Evolutionary conservation across 2,329 filamentous ascomycete species (phyloP).

Genomic region (Botrytis paeoniae): DNA sequence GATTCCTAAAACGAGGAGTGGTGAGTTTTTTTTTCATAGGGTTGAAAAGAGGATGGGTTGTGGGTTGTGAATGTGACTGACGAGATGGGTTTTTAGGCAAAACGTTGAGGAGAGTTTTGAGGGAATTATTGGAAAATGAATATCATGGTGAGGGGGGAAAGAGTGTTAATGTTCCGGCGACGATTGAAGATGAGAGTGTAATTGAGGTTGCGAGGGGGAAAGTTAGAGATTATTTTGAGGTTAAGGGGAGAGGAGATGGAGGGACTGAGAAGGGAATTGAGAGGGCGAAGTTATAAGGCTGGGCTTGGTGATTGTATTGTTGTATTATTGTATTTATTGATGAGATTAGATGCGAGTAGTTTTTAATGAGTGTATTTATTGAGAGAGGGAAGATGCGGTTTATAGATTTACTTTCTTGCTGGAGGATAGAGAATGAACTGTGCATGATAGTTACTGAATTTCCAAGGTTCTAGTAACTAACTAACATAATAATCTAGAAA

Average conservation of each 20-base stretch:
- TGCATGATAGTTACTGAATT: neutral
- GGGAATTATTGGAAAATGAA: slow-evolving; percentile 87
- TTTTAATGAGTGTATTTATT: neutral
- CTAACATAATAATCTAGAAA: neutral
- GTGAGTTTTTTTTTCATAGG: neutral
- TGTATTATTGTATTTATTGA: neutral
- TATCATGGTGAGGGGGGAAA: slow-evolving; percentile 67
- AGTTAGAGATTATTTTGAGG: slow-evolving; percentile 72
- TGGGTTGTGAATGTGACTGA: slow-evolving; percentile 45
- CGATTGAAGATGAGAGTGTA: slow-evolving; percentile 76
- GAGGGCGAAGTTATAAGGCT: slow-evolving; percentile 46
- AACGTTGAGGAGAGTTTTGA: slow-evolving; percentile 76
- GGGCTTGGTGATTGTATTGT: neutral
- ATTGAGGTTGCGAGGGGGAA: slow-evolving; percentile 70
- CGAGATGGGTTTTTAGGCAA: slow-evolving; percentile 65
- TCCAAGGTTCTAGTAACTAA: neutral
- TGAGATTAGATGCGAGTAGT: neutral
- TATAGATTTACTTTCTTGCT: neutral
- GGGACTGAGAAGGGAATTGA: slow-evolving; percentile 30
- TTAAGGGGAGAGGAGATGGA: slow-evolving; percentile 34
- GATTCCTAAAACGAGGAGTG: slow-evolving; percentile 77
- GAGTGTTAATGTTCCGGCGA: slow-evolving; percentile 74
- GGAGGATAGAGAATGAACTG: neutral
- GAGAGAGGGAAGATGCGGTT: neutral
- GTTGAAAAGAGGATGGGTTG: neutral